Percentiles rank a stretch among this genome's conserved stretches.
phyloP scores from a whole-genome alignment of 805 yeast species.

The Debaryomyces castellii region DNA sequence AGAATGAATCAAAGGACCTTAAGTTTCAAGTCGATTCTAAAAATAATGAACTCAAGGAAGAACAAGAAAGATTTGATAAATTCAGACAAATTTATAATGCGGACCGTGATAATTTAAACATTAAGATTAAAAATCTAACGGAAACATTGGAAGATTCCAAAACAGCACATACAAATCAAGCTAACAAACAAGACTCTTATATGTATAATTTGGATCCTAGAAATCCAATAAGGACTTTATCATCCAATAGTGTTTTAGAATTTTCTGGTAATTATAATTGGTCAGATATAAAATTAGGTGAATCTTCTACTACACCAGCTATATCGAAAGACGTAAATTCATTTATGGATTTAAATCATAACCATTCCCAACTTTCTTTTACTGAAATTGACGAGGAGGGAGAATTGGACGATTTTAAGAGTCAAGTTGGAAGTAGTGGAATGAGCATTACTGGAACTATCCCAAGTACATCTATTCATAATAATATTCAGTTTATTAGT shows the following conservation, averaged over 20 bases:
- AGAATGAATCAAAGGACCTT: slow-evolving; percentile 24
- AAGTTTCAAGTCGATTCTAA: slow-evolving; percentile 19
- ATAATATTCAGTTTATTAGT: slow-evolving; percentile 61
- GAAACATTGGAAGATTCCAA: slow-evolving; percentile 16
- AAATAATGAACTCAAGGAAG: slow-evolving; percentile 19
- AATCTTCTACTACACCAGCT: slow-evolving; percentile 48
- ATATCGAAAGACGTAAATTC: slow-evolving; percentile 8
- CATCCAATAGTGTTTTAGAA: neutral
- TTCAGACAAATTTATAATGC: slow-evolving; percentile 29
- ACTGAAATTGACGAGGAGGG: slow-evolving; percentile 11
- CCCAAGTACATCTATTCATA: slow-evolving; percentile 13
- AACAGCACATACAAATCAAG: neutral
- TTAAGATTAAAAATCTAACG: slow-evolving; percentile 23
- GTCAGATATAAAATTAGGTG: slow-evolving; percentile 41
- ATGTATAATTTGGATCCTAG: neutral
- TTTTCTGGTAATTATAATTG: slow-evolving; percentile 5
- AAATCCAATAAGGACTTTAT: slow-evolving; percentile 1
- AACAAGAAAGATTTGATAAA: slow-evolving; percentile 30
- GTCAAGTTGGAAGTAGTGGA: slow-evolving; percentile 2
- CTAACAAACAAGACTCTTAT: too few species aligned
- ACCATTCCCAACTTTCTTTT: slow-evolving; percentile 16
- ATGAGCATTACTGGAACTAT: slow-evolving; percentile 7
- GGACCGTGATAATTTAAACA: slow-evolving; percentile 27
- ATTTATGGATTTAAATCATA: slow-evolving; percentile 8
- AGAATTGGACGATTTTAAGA: slow-evolving; percentile 6